Evolutionary conservation across 2,329 filamentous ascomycete genomes (phyloP).

Genomic region (Botrytis sinoallii): DNA sequence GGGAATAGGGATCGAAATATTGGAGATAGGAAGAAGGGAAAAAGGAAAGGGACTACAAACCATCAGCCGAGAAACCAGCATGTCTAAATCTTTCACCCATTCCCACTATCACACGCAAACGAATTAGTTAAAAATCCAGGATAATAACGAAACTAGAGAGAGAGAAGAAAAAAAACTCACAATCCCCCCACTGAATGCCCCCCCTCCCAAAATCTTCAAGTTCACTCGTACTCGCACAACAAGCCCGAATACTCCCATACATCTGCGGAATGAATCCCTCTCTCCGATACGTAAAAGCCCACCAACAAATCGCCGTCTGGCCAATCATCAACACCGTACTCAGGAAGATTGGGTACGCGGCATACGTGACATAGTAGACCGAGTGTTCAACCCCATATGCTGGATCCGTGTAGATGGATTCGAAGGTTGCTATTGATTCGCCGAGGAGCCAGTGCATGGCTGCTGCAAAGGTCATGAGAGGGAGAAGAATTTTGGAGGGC

Average conservation of each 20-base stretch:
- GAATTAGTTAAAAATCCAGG: not conserved
- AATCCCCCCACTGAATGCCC: conserved; percentile 27
- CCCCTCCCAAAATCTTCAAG: conserved; percentile 22
- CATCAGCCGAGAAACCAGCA: conserved; percentile 26
- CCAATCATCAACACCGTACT: conserved; percentile 26
- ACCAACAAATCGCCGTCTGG: conserved; percentile 27
- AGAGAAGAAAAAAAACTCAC: conserved; percentile 9
- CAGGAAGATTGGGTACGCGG: conserved; percentile 27
- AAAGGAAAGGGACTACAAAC: too few species aligned
- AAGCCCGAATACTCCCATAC: conserved; percentile 27
- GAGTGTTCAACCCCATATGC: conserved; percentile 23
- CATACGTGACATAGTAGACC: conserved; percentile 26
- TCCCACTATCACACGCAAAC: conserved; percentile 18
- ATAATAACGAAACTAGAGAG: not conserved
- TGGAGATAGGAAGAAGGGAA: too few species aligned
- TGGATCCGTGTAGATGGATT: conserved; percentile 26
- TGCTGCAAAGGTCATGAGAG: conserved; percentile 25
- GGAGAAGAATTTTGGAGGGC: conserved; percentile 22
- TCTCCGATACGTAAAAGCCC: conserved; percentile 26
- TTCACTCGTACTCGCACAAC: conserved; percentile 26
- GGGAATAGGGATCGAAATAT: not conserved
- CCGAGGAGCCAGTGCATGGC: conserved; percentile 30
- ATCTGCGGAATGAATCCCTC: conserved; percentile 30
- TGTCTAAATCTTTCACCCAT: conserved; percentile 27
- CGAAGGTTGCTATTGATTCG: conserved; percentile 24